Evolutionary conservation across 495 filamentous ascomycete genomes (phyloP).

Genomic region (Aspergillus baeticus): DNA sequence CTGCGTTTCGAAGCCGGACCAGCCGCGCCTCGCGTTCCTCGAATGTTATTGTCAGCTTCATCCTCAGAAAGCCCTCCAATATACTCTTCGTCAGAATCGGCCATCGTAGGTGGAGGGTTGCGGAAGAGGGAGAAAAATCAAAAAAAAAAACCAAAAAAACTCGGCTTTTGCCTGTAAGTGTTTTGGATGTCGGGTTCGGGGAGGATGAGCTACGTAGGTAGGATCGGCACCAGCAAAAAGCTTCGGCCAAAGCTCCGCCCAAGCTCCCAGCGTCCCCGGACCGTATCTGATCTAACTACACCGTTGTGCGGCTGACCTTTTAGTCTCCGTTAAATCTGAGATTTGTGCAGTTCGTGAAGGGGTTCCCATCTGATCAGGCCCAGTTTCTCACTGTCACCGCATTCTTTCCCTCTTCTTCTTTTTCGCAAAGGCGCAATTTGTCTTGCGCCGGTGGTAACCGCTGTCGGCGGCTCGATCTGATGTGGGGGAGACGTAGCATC

Average conservation of each 20-base stretch:
- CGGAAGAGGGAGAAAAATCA: background rate
- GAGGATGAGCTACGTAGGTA: conserved; percentile 40
- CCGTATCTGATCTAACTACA: too few species aligned
- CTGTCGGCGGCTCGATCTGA: conserved; percentile 17
- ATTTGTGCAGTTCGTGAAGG: too few species aligned
- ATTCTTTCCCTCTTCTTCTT: too few species aligned
- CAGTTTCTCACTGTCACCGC: too few species aligned
- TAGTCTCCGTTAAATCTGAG: too few species aligned
- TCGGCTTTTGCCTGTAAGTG: background rate
- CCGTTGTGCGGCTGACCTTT: too few species aligned
- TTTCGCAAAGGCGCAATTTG: background rate
- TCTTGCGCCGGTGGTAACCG: conserved; percentile 3
- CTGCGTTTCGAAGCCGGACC: conserved; percentile 38
- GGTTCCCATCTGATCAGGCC: too few species aligned
- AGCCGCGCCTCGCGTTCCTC: conserved; percentile 35
- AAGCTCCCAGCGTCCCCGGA: too few species aligned
- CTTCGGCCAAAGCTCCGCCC: conserved; percentile 63
- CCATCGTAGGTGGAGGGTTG: conserved; percentile 26
- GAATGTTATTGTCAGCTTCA: conserved; percentile 68
- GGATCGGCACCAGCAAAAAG: conserved; percentile 60
- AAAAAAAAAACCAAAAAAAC: too few species aligned
- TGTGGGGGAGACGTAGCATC: conserved; percentile 45
- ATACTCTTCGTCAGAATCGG: conserved; percentile 78
- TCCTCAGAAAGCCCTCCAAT: conserved; percentile 77
- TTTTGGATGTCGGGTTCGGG: background rate